phyloP scores from a whole-genome alignment of 768 basidiomycete genomes.

The Suillus cothurnatus region DNA sequence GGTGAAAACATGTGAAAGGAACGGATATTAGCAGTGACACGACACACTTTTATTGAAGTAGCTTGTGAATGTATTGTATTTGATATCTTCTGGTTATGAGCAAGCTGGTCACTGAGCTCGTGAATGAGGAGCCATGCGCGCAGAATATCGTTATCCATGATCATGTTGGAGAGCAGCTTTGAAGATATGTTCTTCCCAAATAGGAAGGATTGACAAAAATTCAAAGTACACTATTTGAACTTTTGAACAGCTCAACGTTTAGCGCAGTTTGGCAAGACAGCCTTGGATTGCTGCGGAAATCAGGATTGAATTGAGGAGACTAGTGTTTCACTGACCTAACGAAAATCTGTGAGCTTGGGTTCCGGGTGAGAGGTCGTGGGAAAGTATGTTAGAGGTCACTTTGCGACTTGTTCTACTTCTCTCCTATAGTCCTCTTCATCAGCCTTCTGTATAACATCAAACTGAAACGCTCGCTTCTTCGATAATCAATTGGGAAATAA shows the following conservation, averaged over 20 bases:
- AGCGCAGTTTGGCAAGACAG: not conserved
- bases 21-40: not conserved
- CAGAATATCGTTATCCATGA: conserved; percentile 67
- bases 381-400: not conserved
- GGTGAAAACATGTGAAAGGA: conserved; percentile 17
- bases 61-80: conserved; percentile 68
- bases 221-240: not conserved
- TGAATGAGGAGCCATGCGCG: conserved; percentile 79
- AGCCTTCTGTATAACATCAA: conserved; percentile 29
- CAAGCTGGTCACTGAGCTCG: conserved; percentile 83
- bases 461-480: conserved; percentile 30
- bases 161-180: conserved; percentile 20
- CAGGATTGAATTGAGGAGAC: not conserved
- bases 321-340: not conserved
- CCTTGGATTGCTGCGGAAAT: not conserved
- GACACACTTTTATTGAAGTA: conserved; percentile 68
- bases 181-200: not conserved
- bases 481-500: conserved; percentile 9
- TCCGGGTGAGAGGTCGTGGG: not conserved
- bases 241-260: not conserved
- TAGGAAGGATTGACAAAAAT: not conserved
- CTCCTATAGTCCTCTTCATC: conserved; percentile 28
- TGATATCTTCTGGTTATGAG: conserved; percentile 78
- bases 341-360: not conserved
- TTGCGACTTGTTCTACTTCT: not conserved